Base-by-base conservation (phyloP, 345 rosid genomes). In the Salix arbutifolia region DNA sequence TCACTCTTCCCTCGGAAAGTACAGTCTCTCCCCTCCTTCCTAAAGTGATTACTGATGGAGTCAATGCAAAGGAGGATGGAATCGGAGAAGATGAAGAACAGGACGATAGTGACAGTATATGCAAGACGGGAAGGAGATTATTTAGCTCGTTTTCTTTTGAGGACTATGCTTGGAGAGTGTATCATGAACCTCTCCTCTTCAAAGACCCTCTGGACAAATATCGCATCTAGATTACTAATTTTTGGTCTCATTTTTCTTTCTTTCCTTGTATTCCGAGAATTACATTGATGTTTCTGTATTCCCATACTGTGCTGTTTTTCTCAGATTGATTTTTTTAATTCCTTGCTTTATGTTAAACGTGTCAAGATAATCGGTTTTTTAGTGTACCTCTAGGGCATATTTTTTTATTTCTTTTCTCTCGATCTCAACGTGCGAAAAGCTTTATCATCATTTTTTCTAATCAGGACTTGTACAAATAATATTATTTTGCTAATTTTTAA, bases 151-250 rank as follows among this genome's bases (percentile, higher is more conserved):
- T 94, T 79, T 16, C 80, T 38, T 92, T 94, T 33, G 92, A 94
- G 79, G 96, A 89, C 50, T 94, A 94, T 74, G 97, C 98, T 14
- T 89, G 98, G 97, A 86, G 89, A 85, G 90, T 87, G 19, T 90
- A 89, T 77, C 88, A 86, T 68, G 90, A 89, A 35, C 90, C 91
- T 61, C 83, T 87, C n/a, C 84, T 82, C 72, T 78, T 86, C 79
- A 90, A 87, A 76, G 97, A 92, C 75, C 94, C 97, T 50, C 91
- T 92, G 28, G 88, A 89, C 70, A 82, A 84, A 84, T 90, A 87
- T 78, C 86, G 84, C 60, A 78, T 82, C 52, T 79, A 80, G 61
- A 79, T 23, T 46, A 3, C 1, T 13, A 14, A 1, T 46, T 46
- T 46, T 14, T 46, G 18, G 18, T 46, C 52, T 46, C 18, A 16